Base-by-base conservation (phyloP, 2,329 filamentous ascomycete species). In the Pestalotiopsis sp. region DNA sequence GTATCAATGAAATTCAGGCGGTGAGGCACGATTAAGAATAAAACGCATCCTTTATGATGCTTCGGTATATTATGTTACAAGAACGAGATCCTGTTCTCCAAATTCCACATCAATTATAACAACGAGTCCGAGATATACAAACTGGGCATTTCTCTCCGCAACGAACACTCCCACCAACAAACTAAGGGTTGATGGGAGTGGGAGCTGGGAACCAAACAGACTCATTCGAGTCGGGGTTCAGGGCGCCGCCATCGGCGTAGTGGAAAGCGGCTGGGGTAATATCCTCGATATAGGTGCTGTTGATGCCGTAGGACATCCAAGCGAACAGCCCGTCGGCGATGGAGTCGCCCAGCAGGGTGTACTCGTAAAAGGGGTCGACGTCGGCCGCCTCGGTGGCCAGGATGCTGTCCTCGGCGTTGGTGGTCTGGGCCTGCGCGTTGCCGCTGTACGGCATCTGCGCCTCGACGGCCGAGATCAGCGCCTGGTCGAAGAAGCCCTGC, bases 401-500 rank as follows among this genome's bases (percentile, higher is more conserved):
- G 17, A 41, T 57, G 9, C 56, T 20, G 40, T 66, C 65, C 27
- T 36, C 31, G 14, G 57, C 57, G 14, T 40, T 38, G 56, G 20
- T 49, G 17, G 65, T 66, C 31, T 61, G 14, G 11, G 27, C 14
- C 25, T 59, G 40, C 17, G 27, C 6, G 40, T 61, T 66, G 13
- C 17, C 41, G 9, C 25, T 61, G 57, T 66, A 66, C 20, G 65
- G 65, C 17, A 11, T 12, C 7, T 25, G 41, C 9, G 36, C n/a
- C 57, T 66, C 65, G 13, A 66, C 65, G n/a, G 38, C 71, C 25
- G 73, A 73, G 71, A 89, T 84, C 7, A 92, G 84, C 70, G 82
- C 81, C 75, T 91, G 85, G 76, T 91, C 88, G 76, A 90, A 89
- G 83, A 89, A 92, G 65, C 90, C 74, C 76, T 92, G 90, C n/a